Base-by-base conservation (phyloP, 805 yeast species). In the Yarrowia sp. region DNA sequence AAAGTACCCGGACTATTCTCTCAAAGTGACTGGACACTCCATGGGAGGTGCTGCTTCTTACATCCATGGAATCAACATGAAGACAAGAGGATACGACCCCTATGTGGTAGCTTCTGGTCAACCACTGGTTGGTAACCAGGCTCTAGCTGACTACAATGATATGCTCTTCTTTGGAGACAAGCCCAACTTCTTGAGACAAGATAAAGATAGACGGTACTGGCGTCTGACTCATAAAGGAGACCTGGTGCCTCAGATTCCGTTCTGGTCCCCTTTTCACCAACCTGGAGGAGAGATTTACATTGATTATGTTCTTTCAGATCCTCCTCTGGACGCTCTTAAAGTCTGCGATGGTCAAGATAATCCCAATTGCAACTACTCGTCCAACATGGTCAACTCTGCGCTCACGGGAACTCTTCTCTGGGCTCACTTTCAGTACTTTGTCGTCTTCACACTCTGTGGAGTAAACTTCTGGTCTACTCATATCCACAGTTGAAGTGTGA, bases 391-490 rank as follows among this genome's bases (percentile, higher is more conserved):
- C 33, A 19, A 36, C 14, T 34, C 56, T 8, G 42, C 42, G 6
- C 3, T 52, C 9, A 19, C 33, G 1, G 56, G 56, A 36, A 52
- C 56, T 6, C 9, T 19, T 13, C 56, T 52, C 3, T 52, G 56
- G 56, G 56, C 56, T 20, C 56, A 52, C 19, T 52, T 52, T 33
- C 56, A 52, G 56, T 52, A 52, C 33, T 52, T 52, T 52, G 56
- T 52, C 13, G 17, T 52, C 14, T 52, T 52, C 17, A 52, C 56
- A 1, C 56, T 52, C 9, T 52, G 56, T 14, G 56, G 56, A 5
- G 56, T 52, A 8, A 52, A 52, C 19, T 17, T n/a, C 13, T 50
- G 42, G 56, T 34, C 42, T 9, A 33, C 55, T 49, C 55, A 49
- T 49, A 15, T n/a, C 14, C 19, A 49, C n/a, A 10, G 34, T n/a